Base-by-base conservation (phyloP, 768 basidiomycete genomes). In the Strobilomyces confusus region DNA sequence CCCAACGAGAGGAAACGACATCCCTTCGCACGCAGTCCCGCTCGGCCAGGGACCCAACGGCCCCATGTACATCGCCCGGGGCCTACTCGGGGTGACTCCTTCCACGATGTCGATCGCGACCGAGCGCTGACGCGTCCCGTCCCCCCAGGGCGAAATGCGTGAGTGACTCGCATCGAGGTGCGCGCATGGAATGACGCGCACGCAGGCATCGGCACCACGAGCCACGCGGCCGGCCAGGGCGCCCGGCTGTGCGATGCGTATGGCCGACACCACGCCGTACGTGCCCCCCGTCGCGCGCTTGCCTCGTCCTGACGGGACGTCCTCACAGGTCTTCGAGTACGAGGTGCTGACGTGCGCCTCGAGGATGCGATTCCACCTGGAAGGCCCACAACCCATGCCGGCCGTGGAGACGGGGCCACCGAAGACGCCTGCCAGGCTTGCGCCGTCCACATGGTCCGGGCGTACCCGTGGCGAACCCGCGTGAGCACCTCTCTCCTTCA, bases 311-410 rank as follows among this genome's bases (percentile, higher is more conserved):
- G 36, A 47, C 53, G 52, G n/a, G 19, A 53, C 19, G 2, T 11
- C n/a, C 2, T 36, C 33, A 14, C 49, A 64, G 64, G 37, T 57
- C 3, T 58, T 48, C 13, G 58, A 61, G 26, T 64, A 65, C 42
- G 64, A 65, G 23, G 64, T 66, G 4, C 44, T 65, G n/a, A 49
- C 56, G 11, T 66, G 55, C 9, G 53, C 50, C 34, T 54, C 59
- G 36, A 58, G 25, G 29, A 20, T 66, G 51, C 59, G 57, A 30
- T 65, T 65, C 43, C 40, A 42, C 6, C 19, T 65, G 0, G 48
- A 48, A 15, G 0, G 44, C 17, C 32, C 53, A 19, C 42, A 37
- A 4, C 13, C 52, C n/a, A 17, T 33, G 12, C 33, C 51, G 1
- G 23, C 12, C 1, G n/a, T 19, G 3, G 49, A 50, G 37, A 14